Evolutionary conservation across 2,329 filamentous ascomycete genomes (phyloP).

Genomic region (Xylaria sp.): DNA sequence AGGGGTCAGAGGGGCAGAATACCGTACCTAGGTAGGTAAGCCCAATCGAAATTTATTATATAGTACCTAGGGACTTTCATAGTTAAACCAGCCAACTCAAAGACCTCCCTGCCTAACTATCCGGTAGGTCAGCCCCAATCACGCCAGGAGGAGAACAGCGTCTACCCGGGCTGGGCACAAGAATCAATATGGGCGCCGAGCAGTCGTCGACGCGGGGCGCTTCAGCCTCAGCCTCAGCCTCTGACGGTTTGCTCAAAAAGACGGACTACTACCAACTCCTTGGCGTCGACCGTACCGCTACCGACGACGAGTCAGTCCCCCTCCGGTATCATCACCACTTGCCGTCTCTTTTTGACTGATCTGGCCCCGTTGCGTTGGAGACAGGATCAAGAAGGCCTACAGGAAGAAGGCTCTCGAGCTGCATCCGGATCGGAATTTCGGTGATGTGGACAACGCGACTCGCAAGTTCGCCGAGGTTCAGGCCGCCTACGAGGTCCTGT

Average conservation of each 20-base stretch:
- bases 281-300: constrained; percentile 75
- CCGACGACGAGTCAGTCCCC: constrained; percentile 76
- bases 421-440: constrained; percentile 93
- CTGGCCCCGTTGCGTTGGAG: constrained; percentile 65
- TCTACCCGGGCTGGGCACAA: neutral
- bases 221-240: constrained; percentile 44
- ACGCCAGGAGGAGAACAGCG: too few relatives aligned
- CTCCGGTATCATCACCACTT: neutral
- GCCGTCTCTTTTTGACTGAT: constrained; percentile 14
- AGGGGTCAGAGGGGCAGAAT: neutral
- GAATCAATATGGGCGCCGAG: constrained; percentile 61
- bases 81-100: too few relatives aligned
- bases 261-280: constrained; percentile 90
- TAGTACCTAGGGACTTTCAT: too few relatives aligned
- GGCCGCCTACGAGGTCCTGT: constrained; percentile 93
- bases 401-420: constrained; percentile 89
- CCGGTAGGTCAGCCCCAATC: too few relatives aligned
- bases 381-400: constrained; percentile 87
- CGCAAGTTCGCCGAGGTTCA: constrained; percentile 90
- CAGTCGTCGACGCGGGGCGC: constrained; percentile 60
- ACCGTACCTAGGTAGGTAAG: too few relatives aligned
- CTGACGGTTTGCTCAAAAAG: constrained; percentile 58
- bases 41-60: too few relatives aligned
- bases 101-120: too few relatives aligned
- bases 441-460: constrained; percentile 85